Evolutionary conservation across 2,329 filamentous ascomycete species (phyloP).

Genomic region (Podosphaera xanthii): DNA sequence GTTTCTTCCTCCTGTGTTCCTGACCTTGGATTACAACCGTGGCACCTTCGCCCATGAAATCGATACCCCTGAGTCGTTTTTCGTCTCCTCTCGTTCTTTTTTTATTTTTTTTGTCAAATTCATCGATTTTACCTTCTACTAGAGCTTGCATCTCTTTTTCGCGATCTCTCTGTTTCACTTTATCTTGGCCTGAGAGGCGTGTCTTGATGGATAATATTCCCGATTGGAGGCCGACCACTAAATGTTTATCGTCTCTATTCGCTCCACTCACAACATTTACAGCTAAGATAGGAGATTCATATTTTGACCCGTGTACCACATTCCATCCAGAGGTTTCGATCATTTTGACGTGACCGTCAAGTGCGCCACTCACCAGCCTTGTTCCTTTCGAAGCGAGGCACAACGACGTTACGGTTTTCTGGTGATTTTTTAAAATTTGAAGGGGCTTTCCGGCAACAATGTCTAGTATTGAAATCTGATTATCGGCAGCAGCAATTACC

Average conservation of each 20-base stretch:
- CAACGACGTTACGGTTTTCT: conserved; percentile 87
- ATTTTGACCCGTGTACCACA: conserved; percentile 85
- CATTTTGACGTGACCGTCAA: conserved; percentile 93
- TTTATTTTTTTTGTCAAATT: conserved; percentile 49
- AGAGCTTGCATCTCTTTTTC: conserved; percentile 71
- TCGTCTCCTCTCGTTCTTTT: conserved; percentile 36
- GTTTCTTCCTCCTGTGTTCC: conserved; percentile 37
- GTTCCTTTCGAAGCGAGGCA: conserved; percentile 59
- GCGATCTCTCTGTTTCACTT: conserved; percentile 49
- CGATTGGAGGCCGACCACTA: conserved; percentile 85
- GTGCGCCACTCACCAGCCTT: conserved; percentile 63
- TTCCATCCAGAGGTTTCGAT: conserved; percentile 92
- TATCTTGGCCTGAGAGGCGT: conserved; percentile 63
- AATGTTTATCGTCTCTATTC: conserved; percentile 63
- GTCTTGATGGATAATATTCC: conserved; percentile 82
- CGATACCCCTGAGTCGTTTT: conserved; percentile 42
- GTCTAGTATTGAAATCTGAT: conserved; percentile 75
- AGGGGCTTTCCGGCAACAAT: conserved; percentile 76
- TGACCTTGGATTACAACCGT: conserved; percentile 75
- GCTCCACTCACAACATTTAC: conserved; percentile 52
- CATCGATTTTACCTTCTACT: conserved; percentile 52
- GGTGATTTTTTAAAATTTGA: conserved; percentile 75
- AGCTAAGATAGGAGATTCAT: conserved; percentile 72
- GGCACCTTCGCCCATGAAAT: conserved; percentile 62
- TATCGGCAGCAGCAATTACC: conserved; percentile 64